Evolutionary conservation across 2,329 filamentous ascomycete species (phyloP), one percentile per base, ranked within the genome.

Genomic region (Chaetothyriales sp.): DNA sequence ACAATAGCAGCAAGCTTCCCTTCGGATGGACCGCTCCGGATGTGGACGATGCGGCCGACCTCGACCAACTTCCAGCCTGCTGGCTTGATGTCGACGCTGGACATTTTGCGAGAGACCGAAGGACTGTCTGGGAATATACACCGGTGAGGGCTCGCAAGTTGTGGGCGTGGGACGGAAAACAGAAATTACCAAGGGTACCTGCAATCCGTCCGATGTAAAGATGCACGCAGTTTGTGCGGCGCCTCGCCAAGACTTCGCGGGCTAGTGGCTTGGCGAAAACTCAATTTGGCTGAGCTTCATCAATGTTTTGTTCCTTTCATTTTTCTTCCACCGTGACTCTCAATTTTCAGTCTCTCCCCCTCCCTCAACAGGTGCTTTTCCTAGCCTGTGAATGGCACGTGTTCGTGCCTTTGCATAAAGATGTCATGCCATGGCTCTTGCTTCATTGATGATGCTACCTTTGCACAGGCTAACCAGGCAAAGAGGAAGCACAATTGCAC

Each of bases 41-140:
- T 83, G 72, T 94, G 81, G 71, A 95, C 84, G 69, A 98, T 82
- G 71, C 92, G 88, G 82, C 92, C 92, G 73, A 95, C 86, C 83
- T 98, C 89, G 72, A 98, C 89, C 74, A 88, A 80, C 79, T 89
- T 89, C 88, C 88, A 93, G 73, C 81, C 79, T 69, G 84, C 84
- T 72, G 81, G 76, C 75, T 83, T 82, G 74, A 89, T 82, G 68
- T 82, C 76, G 75, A 84, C 81, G 77, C 86, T 82, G 75, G 83
- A 81, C 84, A 87, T 87, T 48, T 55, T 58, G 55, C 48, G 32
- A 39, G 32, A 39, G 32, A 39, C 56, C 52, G 51, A 46, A 49
- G 50, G 43, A 52, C 55, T 56, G 52, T 49, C 51, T 50, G 48
- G 48, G 46, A 20, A 10, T 19, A 36, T n/a, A n/a, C 36, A 39